Percentiles rank a stretch among this genome's conserved stretches.
Evolutionary conservation across 164 flowering plant genomes (phyloP).

Genomic region (Nymphaea thermarum): DNA sequence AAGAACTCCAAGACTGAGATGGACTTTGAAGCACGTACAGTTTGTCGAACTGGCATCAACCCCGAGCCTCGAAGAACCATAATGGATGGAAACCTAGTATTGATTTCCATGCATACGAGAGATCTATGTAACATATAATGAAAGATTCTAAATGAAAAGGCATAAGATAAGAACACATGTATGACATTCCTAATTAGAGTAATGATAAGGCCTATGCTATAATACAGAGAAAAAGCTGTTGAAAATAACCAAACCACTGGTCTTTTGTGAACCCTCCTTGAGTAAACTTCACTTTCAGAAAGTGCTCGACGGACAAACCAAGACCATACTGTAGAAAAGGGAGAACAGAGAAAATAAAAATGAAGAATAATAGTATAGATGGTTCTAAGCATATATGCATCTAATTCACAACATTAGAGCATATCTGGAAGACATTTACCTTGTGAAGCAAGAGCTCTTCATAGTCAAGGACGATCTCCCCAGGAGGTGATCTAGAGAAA

Average conservation of each 20-base stretch:
- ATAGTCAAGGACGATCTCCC: slow-evolving; percentile 1
- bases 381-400: not conserved
- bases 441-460: slow-evolving; percentile 6
- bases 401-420: not conserved
- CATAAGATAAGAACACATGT: no score
- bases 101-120: not conserved
- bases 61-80: slow-evolving; percentile 12
- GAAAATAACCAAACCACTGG: slow-evolving; percentile 2
- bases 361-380: no score
- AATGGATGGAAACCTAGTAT: slow-evolving; percentile 11
- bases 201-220: no score
- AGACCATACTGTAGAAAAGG: slow-evolving; percentile 8
- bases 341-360: not conserved
- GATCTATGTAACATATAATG: not conserved
- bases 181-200: no score
- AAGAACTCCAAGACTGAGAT: slow-evolving; percentile 7
- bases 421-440: not conserved
- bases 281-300: slow-evolving; percentile 2
- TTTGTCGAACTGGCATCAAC: slow-evolving; percentile 9
- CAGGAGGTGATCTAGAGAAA: slow-evolving; percentile 3
- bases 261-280: slow-evolving; percentile 1
- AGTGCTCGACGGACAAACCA: slow-evolving; percentile 2
- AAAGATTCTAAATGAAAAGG: no score
- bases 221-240: not conserved
- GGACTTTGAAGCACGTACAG: slow-evolving; percentile 5